These are phyloP conservation scores for Stromatinia cepivora DNA, from an alignment of 2,329 filamentous ascomycete genomes.

Conservation along the genomic window DNA sequence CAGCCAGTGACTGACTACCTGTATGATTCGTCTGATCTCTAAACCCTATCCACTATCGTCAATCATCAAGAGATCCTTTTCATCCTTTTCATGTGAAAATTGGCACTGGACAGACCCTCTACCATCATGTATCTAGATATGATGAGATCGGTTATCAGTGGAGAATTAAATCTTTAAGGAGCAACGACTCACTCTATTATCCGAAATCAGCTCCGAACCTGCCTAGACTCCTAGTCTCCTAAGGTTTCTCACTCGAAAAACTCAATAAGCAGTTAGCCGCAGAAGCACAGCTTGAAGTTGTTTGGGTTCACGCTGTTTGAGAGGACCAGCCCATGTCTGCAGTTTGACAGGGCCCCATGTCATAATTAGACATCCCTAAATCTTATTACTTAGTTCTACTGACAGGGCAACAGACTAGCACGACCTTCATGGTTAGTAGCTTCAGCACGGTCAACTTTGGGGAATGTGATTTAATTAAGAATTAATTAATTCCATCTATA, in stretches of 20 bases:
- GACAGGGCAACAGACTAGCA: slow-evolving; percentile 17
- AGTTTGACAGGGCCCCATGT: slow-evolving; percentile 20
- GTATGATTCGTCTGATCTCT: slow-evolving; percentile 13
- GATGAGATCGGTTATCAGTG: slow-evolving; percentile 11
- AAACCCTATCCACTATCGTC: slow-evolving; percentile 2
- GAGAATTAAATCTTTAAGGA: slow-evolving; percentile 25
- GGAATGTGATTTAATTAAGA: slow-evolving; percentile 1
- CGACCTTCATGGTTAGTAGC: neutral
- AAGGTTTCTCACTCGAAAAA: neutral
- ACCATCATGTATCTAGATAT: neutral
- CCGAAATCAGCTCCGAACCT: slow-evolving; percentile 27
- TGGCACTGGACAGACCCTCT: neutral
- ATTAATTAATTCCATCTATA: neutral
- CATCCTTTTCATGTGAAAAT: neutral
- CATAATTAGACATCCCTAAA: slow-evolving; percentile 19
- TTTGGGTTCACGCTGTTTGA: slow-evolving; percentile 6
- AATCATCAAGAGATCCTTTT: neutral
- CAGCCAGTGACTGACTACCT: neutral
- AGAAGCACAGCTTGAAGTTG: slow-evolving; percentile 17
- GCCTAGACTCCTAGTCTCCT: neutral
- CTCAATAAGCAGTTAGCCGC: slow-evolving; percentile 9
- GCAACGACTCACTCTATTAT: slow-evolving; percentile 28
- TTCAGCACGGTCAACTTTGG: neutral
- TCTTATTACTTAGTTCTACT: neutral
- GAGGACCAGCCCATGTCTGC: slow-evolving; percentile 7